A percentile compares a stretch with the other conserved stretches of the same genome.
Conservation (phyloP, 2,329 filamentous ascomycete species). For the Botryotinia convoluta region DNA sequence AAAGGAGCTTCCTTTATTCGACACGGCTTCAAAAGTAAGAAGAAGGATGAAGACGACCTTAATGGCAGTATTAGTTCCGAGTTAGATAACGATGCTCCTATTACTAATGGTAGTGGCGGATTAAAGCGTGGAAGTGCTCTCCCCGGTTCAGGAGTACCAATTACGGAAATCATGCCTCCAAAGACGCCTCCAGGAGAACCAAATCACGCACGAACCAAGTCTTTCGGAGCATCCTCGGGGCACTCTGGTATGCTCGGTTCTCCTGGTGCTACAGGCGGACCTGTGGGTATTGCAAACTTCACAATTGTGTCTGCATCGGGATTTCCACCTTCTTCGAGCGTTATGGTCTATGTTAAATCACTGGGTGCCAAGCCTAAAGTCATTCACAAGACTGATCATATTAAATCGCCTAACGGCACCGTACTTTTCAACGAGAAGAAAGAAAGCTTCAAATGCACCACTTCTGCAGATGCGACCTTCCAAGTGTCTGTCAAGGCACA, state of each 20-base stretch:
- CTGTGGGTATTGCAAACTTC: slow-evolving; percentile 75
- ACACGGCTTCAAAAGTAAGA: slow-evolving; percentile 74
- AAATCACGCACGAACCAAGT: slow-evolving; percentile 49
- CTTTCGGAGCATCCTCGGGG: slow-evolving; percentile 63
- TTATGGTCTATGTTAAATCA: slow-evolving; percentile 74
- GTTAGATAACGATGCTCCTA: slow-evolving; percentile 42
- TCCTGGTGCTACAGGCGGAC: slow-evolving; percentile 45
- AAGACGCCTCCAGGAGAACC: slow-evolving; percentile 34
- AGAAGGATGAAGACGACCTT: slow-evolving; percentile 48
- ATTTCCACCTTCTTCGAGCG: slow-evolving; percentile 71
- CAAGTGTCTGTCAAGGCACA: slow-evolving; percentile 83
- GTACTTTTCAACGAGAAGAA: slow-evolving; percentile 62
- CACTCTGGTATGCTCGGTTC: slow-evolving; percentile 58
- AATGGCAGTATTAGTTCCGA: slow-evolving; percentile 35
- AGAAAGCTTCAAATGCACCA: slow-evolving; percentile 75
- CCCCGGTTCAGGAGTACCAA: slow-evolving; percentile 10
- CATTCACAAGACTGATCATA: slow-evolving; percentile 88
- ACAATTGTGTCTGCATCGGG: slow-evolving; percentile 75
- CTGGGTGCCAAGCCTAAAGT: slow-evolving; percentile 69
- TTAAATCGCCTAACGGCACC: slow-evolving; percentile 67
- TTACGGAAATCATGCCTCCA: slow-evolving; percentile 23
- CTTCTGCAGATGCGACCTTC: slow-evolving; percentile 81
- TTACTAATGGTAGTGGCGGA: slow-evolving; percentile 37
- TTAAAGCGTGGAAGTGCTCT: slow-evolving; percentile 28
- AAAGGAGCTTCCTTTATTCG: slow-evolving; percentile 90